Evolutionary conservation across 1,284 basidiomycete species (phyloP).

Genomic region (Coniophora puteana): DNA sequence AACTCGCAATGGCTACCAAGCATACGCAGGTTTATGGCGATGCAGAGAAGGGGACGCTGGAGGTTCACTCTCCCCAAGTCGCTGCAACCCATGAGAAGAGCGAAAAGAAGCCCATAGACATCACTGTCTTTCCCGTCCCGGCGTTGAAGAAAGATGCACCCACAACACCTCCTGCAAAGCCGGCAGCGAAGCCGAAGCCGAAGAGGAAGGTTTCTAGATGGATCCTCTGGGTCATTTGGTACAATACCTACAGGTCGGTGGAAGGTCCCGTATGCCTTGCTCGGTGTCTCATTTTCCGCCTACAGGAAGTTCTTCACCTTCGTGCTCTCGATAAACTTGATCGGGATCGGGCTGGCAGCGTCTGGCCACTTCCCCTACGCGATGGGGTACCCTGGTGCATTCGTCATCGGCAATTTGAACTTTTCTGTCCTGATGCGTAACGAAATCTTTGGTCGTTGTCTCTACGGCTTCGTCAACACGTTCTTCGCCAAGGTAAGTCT

Average conservation of each 20-base stretch:
- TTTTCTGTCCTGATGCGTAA: conserved; percentile 53
- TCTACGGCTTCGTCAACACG: conserved; percentile 49
- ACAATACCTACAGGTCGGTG: conserved; percentile 61
- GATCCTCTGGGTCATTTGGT: conserved; percentile 60
- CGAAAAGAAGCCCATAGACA: conserved; percentile 34
- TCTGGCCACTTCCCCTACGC: conserved; percentile 67
- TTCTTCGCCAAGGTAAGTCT: conserved; percentile 54
- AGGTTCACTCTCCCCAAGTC: conserved; percentile 30
- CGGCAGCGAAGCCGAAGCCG: conserved; percentile 23
- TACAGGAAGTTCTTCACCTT: conserved; percentile 65
- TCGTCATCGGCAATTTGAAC: conserved; percentile 54
- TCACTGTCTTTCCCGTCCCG: conserved; percentile 27
- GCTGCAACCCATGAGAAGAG: conserved; percentile 19
- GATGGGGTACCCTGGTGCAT: conserved; percentile 52
- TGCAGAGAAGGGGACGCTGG: conserved; percentile 55
- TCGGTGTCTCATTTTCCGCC: conserved; percentile 3
- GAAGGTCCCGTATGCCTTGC: background rate
- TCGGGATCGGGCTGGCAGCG: conserved; percentile 55
- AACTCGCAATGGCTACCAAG: conserved; percentile 32
- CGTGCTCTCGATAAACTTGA: conserved; percentile 53
- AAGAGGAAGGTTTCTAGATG: conserved; percentile 52
- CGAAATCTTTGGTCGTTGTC: conserved; percentile 51
- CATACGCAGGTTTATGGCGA: conserved; percentile 40
- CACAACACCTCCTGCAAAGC: conserved; percentile 19
- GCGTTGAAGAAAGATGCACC: conserved; percentile 40